A percentile compares a stretch with the other conserved stretches of the same genome.
Evolutionary conservation across 176 grass and related monocot genomes (phyloP).

Genomic region (Oryza rufipogon): DNA sequence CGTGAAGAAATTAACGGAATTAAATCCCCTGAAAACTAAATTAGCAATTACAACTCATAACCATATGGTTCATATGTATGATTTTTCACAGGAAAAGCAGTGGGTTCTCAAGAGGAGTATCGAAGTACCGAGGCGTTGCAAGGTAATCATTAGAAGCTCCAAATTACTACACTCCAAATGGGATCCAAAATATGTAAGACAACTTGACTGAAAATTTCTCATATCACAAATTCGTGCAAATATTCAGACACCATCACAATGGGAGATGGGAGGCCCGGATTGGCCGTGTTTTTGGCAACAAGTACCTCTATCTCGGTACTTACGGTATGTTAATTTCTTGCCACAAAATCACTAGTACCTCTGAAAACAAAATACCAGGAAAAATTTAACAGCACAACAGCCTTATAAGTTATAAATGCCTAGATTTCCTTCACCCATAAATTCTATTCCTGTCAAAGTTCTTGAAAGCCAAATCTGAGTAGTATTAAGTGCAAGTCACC

Average conservation of each 20-base stretch:
- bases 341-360: background rate
- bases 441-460: background rate
- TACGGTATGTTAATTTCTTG: slow-evolving; percentile 45
- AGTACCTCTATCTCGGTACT: slow-evolving; percentile 79
- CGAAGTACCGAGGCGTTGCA: slow-evolving; percentile 76
- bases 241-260: slow-evolving; percentile 66
- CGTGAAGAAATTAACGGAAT: background rate
- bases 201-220: background rate
- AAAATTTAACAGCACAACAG: background rate
- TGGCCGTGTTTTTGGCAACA: slow-evolving; percentile 69
- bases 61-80: background rate
- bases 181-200: background rate
- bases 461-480: slow-evolving; percentile 26
- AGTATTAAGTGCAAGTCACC: slow-evolving; percentile 25
- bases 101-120: slow-evolving; percentile 81
- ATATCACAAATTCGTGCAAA: background rate
- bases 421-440: background rate
- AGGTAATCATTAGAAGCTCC: slow-evolving; percentile 35
- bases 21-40: background rate
- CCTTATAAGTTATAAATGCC: background rate
- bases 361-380: background rate
- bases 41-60: background rate
- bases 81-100: slow-evolving; percentile 76
- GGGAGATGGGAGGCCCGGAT: slow-evolving; percentile 83
- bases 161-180: background rate